Evolutionary conservation across 2,329 filamentous ascomycete genomes (phyloP), one percentile per base, ranked within the genome.

Genomic region (Zarea fungicola): DNA sequence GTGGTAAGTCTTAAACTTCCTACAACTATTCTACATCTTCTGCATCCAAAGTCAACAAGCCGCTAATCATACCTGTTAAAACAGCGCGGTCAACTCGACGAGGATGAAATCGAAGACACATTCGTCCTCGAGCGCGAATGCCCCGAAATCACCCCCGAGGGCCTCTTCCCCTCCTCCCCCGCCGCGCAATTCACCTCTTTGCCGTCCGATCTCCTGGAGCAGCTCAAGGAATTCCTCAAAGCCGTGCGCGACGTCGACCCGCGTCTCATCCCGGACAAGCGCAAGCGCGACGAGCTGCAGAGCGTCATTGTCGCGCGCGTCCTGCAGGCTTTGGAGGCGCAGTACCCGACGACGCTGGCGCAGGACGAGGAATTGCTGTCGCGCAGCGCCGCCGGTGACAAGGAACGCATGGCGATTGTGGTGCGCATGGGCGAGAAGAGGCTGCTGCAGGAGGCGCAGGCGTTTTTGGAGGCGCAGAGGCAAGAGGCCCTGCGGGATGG

Each of bases 401-500:
- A 76, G 42, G 63, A 64, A 13, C 70, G 66, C 36, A 86, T 87
- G 81, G 87, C 87, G 0, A 59, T 83, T 19, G 69, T 78, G 43
- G 84, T 90, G 29, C 77, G 87, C 51, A 66, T 83, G 3, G 87
- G 87, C 13, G 87, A 92, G 66, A 89, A 89, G 63, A 74, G 75
- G 56, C 70, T 91, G 6, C 61, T 90, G 21, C 66, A 72, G 48
- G 74, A 81, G 58, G 72, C 81, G 1, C 71, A 77, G 51, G 56
- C 52, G 10, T 56, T 65, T 13, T 54, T 65, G 41, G 65, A 63
- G 54, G 61, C 34, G 22, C 22, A 21, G 26, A 35, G 10, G n/a
- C 28, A 23, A 29, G 40, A 60, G 62, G 21, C 58, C 57, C n/a
- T 55, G 56, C 16, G 55, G 63, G 48, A 55, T 11, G 70, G 69